These are phyloP conservation scores for Globisporangium viniferum DNA, from an alignment of 352 stramenopile genomes.

Conservation along the genomic window DNA sequence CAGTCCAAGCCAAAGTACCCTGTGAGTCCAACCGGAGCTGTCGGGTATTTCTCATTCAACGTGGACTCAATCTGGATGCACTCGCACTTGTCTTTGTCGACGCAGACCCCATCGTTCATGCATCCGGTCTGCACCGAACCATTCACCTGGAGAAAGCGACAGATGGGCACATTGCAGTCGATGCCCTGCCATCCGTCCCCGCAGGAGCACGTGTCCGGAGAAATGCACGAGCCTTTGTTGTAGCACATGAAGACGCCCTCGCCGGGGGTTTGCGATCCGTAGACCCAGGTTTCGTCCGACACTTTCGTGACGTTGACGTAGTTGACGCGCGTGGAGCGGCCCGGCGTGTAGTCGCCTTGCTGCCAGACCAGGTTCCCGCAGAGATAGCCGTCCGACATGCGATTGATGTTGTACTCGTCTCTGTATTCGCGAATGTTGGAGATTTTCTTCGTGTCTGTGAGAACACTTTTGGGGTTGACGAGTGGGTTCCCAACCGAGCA, in stretches of 20 bases:
- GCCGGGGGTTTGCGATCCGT: conserved; percentile 50
- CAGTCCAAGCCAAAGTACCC: conserved; percentile 94
- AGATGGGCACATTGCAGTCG: conserved; percentile 94
- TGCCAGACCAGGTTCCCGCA: conserved; percentile 90
- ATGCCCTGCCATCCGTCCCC: conserved; percentile 91
- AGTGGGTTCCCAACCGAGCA: conserved; percentile 79
- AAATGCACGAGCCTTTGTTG: conserved; percentile 92
- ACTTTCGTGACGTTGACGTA: conserved; percentile 91
- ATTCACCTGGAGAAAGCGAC: conserved; percentile 67
- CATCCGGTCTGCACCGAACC: conserved; percentile 79
- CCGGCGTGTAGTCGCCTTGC: conserved; percentile 90
- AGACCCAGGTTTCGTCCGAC: conserved; percentile 63
- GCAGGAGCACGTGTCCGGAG: conserved; percentile 90
- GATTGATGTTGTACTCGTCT: conserved; percentile 55
- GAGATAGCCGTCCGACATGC: conserved; percentile 58
- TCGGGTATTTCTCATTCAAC: conserved; percentile 71
- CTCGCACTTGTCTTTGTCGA: conserved; percentile 89
- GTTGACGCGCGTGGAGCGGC: conserved; percentile 86
- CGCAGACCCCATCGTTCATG: conserved; percentile 91
- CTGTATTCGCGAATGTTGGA: conserved; percentile 49
- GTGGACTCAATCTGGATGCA: conserved; percentile 89
- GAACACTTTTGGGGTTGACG: conserved; percentile 39
- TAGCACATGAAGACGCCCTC: conserved; percentile 96
- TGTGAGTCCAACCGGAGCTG: conserved; percentile 80
- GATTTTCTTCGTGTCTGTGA: conserved; percentile 36